Evolutionary conservation across 139 green algal species (phyloP), one percentile per base, ranked within the genome.

Genomic region (Picochlorum sp.): DNA sequence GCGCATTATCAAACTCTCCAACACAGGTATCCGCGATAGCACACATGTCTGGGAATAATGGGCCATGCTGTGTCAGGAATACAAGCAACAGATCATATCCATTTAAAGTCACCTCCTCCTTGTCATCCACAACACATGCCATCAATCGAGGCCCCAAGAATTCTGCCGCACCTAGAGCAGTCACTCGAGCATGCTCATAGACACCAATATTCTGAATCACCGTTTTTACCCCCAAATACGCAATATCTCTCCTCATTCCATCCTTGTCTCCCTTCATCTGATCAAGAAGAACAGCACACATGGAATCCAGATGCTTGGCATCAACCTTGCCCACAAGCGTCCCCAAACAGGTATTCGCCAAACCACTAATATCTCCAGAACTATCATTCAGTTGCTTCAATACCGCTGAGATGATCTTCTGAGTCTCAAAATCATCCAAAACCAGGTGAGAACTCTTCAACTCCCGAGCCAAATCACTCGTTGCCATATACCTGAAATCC

Each of bases 311-410:
- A n/a, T 74, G 76, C 1, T 59, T 47, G 20, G 89, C 74, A 4
- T 55, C 61, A n/a, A 95, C 72, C 26, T 86, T 86, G 55, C 83
- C 83, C 14, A 90, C 83, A n/a, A 98, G 71, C n/a, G 82, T 58
- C 3, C 82, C 85, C 30, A 98, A 75, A 63, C 89, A 97, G 57
- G 92, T 94, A 8, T 96, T 86, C 4, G 91, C 91, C 37, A 98
- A 74, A 10, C 70, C 76, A 7, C 82, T 90, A 24, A 97, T 95
- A 58, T 98, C 92, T 0, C 84, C 85, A 7, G 81, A 90, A 8
- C 63, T 20, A 55, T 98, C 92, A 28, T 97, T 86, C 41, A 97
- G 76, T 74, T 94, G 84, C 24, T 81, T 82, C 13, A 97, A 58
- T 6, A 97, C 73, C 2, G 79, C 78, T 1, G 73, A 60, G 24